A percentile compares a stretch with the other conserved stretches of the same genome.
These are phyloP conservation scores for Colletotrichum sojae DNA, from an alignment of 2,329 filamentous ascomycete species.

Conservation along the genomic window DNA sequence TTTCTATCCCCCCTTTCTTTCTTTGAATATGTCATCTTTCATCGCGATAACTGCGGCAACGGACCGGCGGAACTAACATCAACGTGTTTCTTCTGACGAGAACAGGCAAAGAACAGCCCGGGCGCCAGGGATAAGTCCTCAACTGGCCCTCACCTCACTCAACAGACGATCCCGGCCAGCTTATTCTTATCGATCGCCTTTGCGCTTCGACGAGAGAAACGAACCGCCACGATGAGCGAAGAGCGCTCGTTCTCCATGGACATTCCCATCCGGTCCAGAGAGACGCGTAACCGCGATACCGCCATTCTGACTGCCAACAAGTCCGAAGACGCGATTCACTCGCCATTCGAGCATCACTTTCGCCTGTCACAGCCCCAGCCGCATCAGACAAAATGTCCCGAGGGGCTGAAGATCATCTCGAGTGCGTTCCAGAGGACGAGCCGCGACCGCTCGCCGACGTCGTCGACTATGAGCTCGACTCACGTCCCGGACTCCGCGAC, in stretches of 20 bases:
- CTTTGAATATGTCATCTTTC: slow-evolving; percentile 7
- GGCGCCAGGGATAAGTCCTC: slow-evolving; percentile 8
- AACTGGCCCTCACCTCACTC: slow-evolving; percentile 17
- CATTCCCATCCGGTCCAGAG: slow-evolving; percentile 38
- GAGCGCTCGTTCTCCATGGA: slow-evolving; percentile 27
- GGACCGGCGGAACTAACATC: slow-evolving; percentile 14
- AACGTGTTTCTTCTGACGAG: background rate
- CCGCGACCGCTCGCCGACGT: slow-evolving; percentile 52
- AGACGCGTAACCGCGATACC: slow-evolving; percentile 37
- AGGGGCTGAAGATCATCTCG: slow-evolving; percentile 38
- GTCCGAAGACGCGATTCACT: slow-evolving; percentile 27
- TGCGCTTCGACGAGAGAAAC: background rate
- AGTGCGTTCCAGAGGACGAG: slow-evolving; percentile 27
- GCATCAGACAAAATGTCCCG: slow-evolving; percentile 36
- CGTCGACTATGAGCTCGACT: slow-evolving; percentile 54
- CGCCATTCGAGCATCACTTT: slow-evolving; percentile 31
- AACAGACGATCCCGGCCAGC: background rate
- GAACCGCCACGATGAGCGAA: slow-evolving; percentile 19
- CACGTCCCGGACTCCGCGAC: slow-evolving; percentile 57
- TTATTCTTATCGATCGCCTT: background rate
- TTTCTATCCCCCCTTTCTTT: slow-evolving; percentile 17
- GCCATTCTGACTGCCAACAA: slow-evolving; percentile 21
- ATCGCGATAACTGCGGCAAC: slow-evolving; percentile 13
- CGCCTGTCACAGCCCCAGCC: slow-evolving; percentile 21
- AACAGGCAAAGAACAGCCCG: slow-evolving; percentile 17